Percentiles rank a stretch among this genome's conserved stretches.
Evolutionary conservation across 179 eudicot species (phyloP).

Genomic region (Beta macrorhiza): DNA sequence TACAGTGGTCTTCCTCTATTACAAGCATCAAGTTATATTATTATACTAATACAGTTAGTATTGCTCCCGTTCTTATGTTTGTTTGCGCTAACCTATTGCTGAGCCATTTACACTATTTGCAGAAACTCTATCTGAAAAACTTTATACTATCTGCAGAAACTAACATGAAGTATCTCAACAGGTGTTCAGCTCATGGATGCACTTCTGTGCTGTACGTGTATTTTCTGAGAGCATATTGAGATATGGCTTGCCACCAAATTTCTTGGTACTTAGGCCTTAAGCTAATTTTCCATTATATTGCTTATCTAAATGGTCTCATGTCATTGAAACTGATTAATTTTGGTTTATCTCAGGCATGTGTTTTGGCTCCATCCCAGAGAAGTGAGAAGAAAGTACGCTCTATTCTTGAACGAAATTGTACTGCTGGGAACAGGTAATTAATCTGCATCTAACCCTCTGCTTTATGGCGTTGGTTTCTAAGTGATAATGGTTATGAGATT

Average conservation of each 20-base stretch:
- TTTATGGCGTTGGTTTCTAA: not conserved
- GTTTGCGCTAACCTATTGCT: not conserved
- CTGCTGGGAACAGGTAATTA: constrained; percentile 63
- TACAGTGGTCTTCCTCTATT: not conserved
- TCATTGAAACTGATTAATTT: constrained; percentile 3
- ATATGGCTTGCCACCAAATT: constrained; percentile 93
- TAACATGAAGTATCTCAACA: constrained; percentile 34
- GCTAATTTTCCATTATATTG: not conserved
- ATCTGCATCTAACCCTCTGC: not conserved
- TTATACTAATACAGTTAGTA: not conserved
- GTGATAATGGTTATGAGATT: no score
- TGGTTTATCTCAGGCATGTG: constrained; percentile 60
- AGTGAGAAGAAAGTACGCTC: constrained; percentile 94
- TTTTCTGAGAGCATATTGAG: constrained; percentile 92
- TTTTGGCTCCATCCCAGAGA: constrained; percentile 72
- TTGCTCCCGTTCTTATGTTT: not conserved
- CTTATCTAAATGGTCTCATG: constrained; percentile 6
- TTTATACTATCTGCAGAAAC: not conserved
- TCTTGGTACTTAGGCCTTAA: constrained; percentile 55
- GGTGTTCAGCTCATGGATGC: constrained; percentile 98
- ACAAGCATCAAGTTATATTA: not conserved
- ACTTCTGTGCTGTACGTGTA: constrained; percentile 88
- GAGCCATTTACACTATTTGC: not conserved
- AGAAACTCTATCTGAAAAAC: not conserved
- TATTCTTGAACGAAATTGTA: constrained; percentile 65